phyloP scores from a whole-genome alignment of 2,329 filamentous ascomycete genomes.

The Dendryphion nanum region DNA sequence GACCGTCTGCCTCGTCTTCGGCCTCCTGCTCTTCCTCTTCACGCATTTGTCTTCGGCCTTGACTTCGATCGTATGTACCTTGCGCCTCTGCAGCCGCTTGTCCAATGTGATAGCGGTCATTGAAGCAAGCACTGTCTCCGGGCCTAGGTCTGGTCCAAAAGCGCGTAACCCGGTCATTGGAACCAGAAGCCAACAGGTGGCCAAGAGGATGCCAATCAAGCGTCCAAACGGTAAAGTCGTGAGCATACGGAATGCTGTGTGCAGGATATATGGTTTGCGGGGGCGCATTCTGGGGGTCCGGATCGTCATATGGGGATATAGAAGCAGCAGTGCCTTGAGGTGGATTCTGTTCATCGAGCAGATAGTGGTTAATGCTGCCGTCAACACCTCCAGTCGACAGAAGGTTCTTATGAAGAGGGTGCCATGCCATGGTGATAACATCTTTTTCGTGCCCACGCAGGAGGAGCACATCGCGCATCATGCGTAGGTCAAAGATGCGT shows the following conservation, averaged over 20 bases:
- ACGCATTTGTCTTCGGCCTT: conserved; percentile 73
- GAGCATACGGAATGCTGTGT: conserved; percentile 81
- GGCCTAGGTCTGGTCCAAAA: conserved; percentile 94
- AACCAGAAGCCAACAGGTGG: conserved; percentile 91
- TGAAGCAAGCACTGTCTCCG: conserved; percentile 79
- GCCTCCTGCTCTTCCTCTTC: conserved; percentile 93
- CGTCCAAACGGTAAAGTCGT: conserved; percentile 96
- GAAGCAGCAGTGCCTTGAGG: conserved; percentile 70
- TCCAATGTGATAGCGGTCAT: conserved; percentile 93
- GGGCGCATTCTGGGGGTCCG: conserved; percentile 75
- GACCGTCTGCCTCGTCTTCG: conserved; percentile 88
- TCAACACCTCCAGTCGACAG: conserved; percentile 89
- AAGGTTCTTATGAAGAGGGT: conserved; percentile 85
- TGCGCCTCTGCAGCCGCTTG: conserved; percentile 90
- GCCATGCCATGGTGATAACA: conserved; percentile 88
- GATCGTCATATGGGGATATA: conserved; percentile 78
- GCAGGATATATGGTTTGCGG: conserved; percentile 91
- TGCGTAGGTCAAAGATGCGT: conserved; percentile 88
- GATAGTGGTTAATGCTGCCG: conserved; percentile 86
- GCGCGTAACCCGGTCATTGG: conserved; percentile 92
- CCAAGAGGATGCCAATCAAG: conserved; percentile 97
- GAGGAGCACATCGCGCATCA: conserved; percentile 97
- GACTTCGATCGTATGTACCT: conserved; percentile 87
- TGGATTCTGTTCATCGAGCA: conserved; percentile 92
- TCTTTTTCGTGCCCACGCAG: conserved; percentile 96